Evolutionary conservation across 139 green algal genomes (phyloP).

Genomic region (Nannochloris sp.): DNA sequence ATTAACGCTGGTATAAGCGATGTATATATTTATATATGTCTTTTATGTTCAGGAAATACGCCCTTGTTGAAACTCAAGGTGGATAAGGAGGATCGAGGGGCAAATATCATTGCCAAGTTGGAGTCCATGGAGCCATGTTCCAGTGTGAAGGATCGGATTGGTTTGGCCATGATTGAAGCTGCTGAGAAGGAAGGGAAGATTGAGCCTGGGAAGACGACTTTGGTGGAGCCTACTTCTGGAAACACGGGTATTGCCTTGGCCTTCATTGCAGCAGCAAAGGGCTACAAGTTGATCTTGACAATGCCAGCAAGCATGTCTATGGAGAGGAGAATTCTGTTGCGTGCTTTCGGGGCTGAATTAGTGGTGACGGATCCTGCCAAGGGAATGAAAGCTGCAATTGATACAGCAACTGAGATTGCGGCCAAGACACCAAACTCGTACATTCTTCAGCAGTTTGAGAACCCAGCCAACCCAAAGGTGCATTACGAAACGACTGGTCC

Average conservation of each 20-base stretch:
- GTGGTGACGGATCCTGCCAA: slow-evolving; percentile 37
- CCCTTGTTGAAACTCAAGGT: slow-evolving; percentile 80
- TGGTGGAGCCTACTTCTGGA: slow-evolving; percentile 85
- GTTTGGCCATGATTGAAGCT: slow-evolving; percentile 80
- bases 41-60: slow-evolving; percentile 64
- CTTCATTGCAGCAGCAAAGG: slow-evolving; percentile 86
- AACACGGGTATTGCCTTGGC: slow-evolving; percentile 96
- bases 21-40: background rate
- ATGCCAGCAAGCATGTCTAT: slow-evolving; percentile 98
- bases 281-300: slow-evolving; percentile 96
- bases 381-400: slow-evolving; percentile 65
- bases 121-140: slow-evolving; percentile 30
- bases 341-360: slow-evolving; percentile 65
- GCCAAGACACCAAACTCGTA: slow-evolving; percentile 42
- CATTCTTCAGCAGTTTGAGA: slow-evolving; percentile 62
- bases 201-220: slow-evolving; percentile 62
- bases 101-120: slow-evolving; percentile 29
- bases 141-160: slow-evolving; percentile 55
- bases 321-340: slow-evolving; percentile 86
- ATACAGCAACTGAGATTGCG: slow-evolving; percentile 87
- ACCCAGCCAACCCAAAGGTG: slow-evolving; percentile 47
- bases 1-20: background rate
- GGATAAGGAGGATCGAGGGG: background rate
- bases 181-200: slow-evolving; percentile 75
- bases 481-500: slow-evolving; percentile 67